Percentiles rank a stretch among this genome's conserved stretches.
These are phyloP conservation scores for Penicillium hordei DNA, from an alignment of 2,329 filamentous ascomycete genomes.

Conservation along the genomic window DNA sequence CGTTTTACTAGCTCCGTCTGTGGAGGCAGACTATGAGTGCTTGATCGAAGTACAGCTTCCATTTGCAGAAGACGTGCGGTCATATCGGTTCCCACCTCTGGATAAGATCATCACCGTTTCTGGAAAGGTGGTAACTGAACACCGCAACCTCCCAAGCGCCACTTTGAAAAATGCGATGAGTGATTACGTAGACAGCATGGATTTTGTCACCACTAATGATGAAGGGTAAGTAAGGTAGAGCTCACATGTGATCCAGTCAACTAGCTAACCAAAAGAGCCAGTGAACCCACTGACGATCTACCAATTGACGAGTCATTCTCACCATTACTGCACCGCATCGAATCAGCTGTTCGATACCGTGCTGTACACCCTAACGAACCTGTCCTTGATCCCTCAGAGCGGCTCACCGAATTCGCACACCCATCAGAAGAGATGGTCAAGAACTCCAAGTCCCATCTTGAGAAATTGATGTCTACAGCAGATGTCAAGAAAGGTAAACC, in stretches of 20 bases:
- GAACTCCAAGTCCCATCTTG: conserved; percentile 58
- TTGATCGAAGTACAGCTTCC: conserved; percentile 87
- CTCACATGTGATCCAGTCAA: neutral
- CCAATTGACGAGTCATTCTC: conserved; percentile 79
- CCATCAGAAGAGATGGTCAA: conserved; percentile 68
- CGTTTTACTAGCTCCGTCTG: conserved; percentile 74
- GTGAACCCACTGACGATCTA: conserved; percentile 65
- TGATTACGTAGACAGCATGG: conserved; percentile 90
- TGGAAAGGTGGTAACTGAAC: conserved; percentile 74
- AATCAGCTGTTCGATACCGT: conserved; percentile 78
- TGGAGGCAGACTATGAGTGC: conserved; percentile 78
- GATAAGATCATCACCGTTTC: conserved; percentile 86
- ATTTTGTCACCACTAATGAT: conserved; percentile 72
- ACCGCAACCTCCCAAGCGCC: conserved; percentile 76
- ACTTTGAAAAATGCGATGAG: conserved; percentile 79
- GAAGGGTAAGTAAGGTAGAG: conserved; percentile 60
- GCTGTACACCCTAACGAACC: conserved; percentile 70
- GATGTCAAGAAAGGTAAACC: conserved; percentile 75
- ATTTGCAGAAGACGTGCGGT: conserved; percentile 86
- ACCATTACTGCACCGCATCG: conserved; percentile 82
- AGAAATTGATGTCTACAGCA: conserved; percentile 65
- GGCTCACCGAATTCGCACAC: conserved; percentile 69
- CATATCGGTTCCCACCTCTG: conserved; percentile 87
- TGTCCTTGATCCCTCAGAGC: conserved; percentile 61
- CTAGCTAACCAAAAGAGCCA: conserved; percentile 25